Base-by-base conservation (phyloP, 2,329 filamentous ascomycete genomes). In the Hortaea sp. region DNA sequence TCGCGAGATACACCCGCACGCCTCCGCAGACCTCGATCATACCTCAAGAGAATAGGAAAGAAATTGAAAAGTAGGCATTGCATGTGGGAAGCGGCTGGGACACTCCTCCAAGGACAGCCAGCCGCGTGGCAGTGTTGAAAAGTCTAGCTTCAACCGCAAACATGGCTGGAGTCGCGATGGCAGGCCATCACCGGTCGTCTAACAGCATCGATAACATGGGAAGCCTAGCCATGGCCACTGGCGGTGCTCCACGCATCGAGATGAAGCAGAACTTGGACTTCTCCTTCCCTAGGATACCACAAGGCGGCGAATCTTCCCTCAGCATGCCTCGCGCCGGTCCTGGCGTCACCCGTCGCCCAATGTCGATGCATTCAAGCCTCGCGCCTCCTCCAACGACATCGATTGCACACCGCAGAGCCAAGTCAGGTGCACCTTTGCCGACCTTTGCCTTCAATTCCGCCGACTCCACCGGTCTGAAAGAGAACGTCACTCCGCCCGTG, bases 391-490 rank as follows among this genome's bases (percentile, higher is more conserved):
- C 62, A 42, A 66, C 65, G 31, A 60, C 61, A 54, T 63, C 63
- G 45, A 47, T 34, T 38, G 40, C 45, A 35, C 53, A 53, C 44
- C 60, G 63, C 42, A 61, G 69, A 49, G 65, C 68, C 41, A 65
- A 65, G 48, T 71, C 70, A 5, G 63, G 65, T 20, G 68, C 60
- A 40, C 63, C 69, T 5, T 56, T 74, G 46, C 71, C 71, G 5
- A 69, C 65, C 50, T 74, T 74, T 58, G 66, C 63, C 32, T 74
- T 74, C 66, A 73, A 73, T 47, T 66, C 70, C 7, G 59, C 65
- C n/a, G 66, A 66, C 46, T 49, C 64, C 10, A 58, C 67, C 12
- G 59, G 63, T 13, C 52, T 58, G 30, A 45, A 61, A 38, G 55
- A 53, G 7, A 43, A 48, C 5, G 39, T 60, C 7, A 65, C 65